Evolutionary conservation across 2,329 filamentous ascomycete species (phyloP).

Genomic region (Emericellopsis atlantica): DNA sequence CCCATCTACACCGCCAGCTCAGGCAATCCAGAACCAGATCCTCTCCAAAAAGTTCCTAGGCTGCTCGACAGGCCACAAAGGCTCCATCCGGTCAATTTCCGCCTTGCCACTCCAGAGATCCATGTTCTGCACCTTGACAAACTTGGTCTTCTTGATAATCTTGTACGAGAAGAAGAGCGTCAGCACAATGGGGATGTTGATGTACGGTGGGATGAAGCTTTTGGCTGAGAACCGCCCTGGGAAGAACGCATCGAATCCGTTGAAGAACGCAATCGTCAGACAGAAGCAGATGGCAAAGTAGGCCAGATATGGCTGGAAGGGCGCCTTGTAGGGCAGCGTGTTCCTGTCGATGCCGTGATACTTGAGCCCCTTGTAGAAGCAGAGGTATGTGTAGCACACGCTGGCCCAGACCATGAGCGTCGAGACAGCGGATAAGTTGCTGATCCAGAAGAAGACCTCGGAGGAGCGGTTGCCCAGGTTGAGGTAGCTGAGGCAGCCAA

Average conservation of each 20-base stretch:
- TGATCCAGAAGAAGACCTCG: conserved; percentile 50
- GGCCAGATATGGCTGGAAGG: conserved; percentile 56
- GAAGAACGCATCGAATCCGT: conserved; percentile 62
- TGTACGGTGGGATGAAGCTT: conserved; percentile 54
- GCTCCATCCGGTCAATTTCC: conserved; percentile 22
- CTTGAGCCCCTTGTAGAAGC: conserved; percentile 53
- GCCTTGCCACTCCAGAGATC: conserved; percentile 27
- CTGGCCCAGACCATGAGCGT: conserved; percentile 57
- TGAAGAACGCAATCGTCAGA: conserved; percentile 54
- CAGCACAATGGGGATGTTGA: conserved; percentile 57
- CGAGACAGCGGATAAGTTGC: conserved; percentile 52
- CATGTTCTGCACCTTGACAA: conserved; percentile 22
- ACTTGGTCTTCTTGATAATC: conserved; percentile 45
- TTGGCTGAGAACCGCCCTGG: conserved; percentile 30
- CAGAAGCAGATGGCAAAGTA: conserved; percentile 50
- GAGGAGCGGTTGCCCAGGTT: conserved; percentile 45
- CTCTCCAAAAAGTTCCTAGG: conserved; percentile 24
- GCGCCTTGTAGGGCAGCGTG: conserved; percentile 51
- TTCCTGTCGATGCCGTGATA: conserved; percentile 53
- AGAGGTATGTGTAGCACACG: conserved; percentile 55
- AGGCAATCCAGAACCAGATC: conserved; percentile 26
- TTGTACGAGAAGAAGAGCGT: conserved; percentile 53
- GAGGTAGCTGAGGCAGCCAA: conserved; percentile 49
- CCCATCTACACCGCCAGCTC: conserved; percentile 5
- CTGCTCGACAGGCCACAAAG: conserved; percentile 19